Evolutionary conservation across 2,329 filamentous ascomycete species (phyloP).

Genomic region (Penicillium fuscoglaucum): DNA sequence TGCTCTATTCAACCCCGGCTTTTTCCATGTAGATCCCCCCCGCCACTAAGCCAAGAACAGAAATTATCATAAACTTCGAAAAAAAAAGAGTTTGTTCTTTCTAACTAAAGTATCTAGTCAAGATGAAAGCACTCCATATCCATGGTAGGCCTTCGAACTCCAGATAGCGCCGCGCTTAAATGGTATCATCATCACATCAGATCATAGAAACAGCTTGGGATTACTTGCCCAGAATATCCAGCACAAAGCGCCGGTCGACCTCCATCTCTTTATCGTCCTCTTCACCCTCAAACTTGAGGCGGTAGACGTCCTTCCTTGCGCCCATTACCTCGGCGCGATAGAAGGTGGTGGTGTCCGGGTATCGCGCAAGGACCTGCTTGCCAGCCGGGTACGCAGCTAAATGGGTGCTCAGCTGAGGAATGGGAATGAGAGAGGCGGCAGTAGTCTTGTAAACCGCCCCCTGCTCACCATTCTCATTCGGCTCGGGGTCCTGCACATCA

Average conservation of each 20-base stretch:
- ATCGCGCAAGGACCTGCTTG: conserved; percentile 73
- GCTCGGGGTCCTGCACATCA: conserved; percentile 77
- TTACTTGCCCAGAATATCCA: conserved; percentile 64
- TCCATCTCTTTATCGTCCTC: conserved; percentile 72
- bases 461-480: conserved; percentile 67
- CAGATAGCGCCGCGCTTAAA: conserved; percentile 30
- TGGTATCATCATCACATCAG: conserved; percentile 31
- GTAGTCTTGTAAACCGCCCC: conserved; percentile 64
- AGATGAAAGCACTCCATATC: conserved; percentile 10
- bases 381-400: conserved; percentile 64
- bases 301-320: conserved; percentile 54
- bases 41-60: conserved; percentile 10
- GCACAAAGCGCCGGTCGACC: conserved; percentile 72
- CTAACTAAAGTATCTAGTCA: conserved; percentile 9
- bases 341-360: conserved; percentile 81
- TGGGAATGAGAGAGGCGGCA: conserved; percentile 74
- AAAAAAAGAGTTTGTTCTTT: conserved; percentile 1
- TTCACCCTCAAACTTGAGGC: conserved; percentile 75
- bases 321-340: conserved; percentile 81
- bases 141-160: conserved; percentile 18
- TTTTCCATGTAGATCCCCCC: conserved; percentile 1
- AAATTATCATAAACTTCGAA: neutral
- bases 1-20: neutral
- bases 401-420: conserved; percentile 61
- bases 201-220: conserved; percentile 15